Conservation (phyloP, 1,139 yeast species). For the Geotrichum phurueaensis region DNA sequence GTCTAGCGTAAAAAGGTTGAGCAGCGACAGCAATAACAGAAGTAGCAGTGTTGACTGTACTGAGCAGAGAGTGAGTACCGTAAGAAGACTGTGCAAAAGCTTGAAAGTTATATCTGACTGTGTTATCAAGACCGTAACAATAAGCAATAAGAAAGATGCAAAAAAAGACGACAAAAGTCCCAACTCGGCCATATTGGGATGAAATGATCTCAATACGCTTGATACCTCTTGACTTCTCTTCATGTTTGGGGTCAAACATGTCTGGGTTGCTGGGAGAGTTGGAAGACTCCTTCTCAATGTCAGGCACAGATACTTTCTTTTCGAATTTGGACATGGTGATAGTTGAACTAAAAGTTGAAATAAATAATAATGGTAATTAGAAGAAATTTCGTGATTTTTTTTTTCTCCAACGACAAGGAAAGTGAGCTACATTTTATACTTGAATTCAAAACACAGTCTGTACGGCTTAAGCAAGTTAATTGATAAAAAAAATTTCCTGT, state of each 20-base stretch:
- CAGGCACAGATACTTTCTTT: neutral
- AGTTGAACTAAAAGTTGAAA: neutral
- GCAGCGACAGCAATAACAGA: constrained; percentile 67
- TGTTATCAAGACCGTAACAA: constrained; percentile 61
- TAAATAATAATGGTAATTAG: neutral
- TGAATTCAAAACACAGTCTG: neutral
- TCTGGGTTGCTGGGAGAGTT: neutral
- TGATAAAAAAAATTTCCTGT: no score
- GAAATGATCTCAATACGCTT: constrained; percentile 35
- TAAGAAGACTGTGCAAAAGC: constrained; percentile 54
- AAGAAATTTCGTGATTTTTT: no score
- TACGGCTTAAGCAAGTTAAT: neutral
- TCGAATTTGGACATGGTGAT: neutral
- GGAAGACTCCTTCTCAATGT: neutral
- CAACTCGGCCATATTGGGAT: constrained; percentile 32
- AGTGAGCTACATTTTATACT: neutral
- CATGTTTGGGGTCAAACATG: neutral
- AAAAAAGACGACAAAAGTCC: constrained; percentile 42
- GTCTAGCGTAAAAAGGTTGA: constrained; percentile 62
- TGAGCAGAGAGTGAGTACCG: constrained; percentile 50
- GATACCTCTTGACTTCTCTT: constrained; percentile 31
- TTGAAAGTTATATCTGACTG: constrained; percentile 47
- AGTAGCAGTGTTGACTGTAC: constrained; percentile 60
- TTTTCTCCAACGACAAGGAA: neutral
- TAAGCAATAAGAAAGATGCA: constrained; percentile 56